Base-by-base conservation (phyloP, 2,329 filamentous ascomycete species). In the Cercospora beticola region DNA sequence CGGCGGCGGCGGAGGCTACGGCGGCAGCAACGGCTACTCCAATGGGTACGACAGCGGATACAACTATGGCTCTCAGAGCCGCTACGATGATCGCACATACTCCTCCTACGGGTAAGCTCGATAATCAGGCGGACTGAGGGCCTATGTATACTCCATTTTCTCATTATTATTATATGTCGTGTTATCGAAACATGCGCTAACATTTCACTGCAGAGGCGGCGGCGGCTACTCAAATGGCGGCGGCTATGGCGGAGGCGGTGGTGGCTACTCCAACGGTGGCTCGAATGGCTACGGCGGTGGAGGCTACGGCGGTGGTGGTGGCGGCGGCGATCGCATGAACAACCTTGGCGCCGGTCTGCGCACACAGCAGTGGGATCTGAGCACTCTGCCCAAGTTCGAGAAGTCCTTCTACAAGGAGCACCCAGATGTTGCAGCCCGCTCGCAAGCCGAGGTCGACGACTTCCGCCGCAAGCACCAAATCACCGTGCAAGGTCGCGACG, bases 371-470 rank as follows among this genome's bases (percentile, higher is more conserved):
- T 99, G 92, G 92, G 95, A 99, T 79, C 76, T 95, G 64, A 85
- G 81, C 77, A 81, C 89, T 6, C 79, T 99, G 57, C 94, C 95
- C 76, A 98, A 98, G 83, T 99, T 99, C 83, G 95, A 99, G 81
- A 99, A 99, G 84, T 94, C 92, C 8, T 99, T 99, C 85, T 99
- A 99, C 88, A 97, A 98, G 85, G 95, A 98, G 83, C 90, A 95
- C 79, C 86, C 90, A 33, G 88, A 88, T 69, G 94, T 99, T 70
- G 82, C 89, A 70, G 85, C 82, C 76, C 92, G 95, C 78, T 89
- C 92, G 12, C 80, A 87, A 52, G 87, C 88, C 66, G 94, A 98
- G 71, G 91, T 99, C 67, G 91, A 94, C 30, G 91, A 89, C 66
- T 99, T 97, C 86, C 92, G 95, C 79, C 89, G 88, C 78, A 88